Evolutionary conservation across 2,329 filamentous ascomycete species (phyloP).

Genomic region (Pestalotiopsis sp.): DNA sequence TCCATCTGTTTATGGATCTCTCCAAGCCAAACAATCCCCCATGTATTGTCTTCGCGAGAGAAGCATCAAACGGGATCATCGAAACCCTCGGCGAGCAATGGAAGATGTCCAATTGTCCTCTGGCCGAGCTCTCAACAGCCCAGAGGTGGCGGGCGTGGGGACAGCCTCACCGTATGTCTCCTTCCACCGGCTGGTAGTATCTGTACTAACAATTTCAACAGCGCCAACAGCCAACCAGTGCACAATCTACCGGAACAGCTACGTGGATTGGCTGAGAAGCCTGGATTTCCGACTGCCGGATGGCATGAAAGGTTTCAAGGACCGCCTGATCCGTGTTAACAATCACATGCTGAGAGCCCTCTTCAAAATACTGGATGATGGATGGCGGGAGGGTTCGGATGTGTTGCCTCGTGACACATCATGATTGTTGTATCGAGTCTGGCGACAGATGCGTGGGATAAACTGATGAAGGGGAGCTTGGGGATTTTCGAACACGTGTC

Average conservation of each 20-base stretch:
- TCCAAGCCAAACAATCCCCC: constrained; percentile 4
- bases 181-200: too few relatives aligned
- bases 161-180: too few relatives aligned
- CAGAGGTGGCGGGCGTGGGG: too few relatives aligned
- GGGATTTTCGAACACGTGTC: too few relatives aligned
- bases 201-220: too few relatives aligned
- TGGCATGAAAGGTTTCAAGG: not conserved
- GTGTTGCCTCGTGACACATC: too few relatives aligned
- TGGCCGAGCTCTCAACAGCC: not conserved
- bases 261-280: too few relatives aligned
- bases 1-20: constrained; percentile 15
- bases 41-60: constrained; percentile 11
- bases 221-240: not conserved
- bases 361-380: not conserved
- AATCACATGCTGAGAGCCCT: not conserved
- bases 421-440: too few relatives aligned
- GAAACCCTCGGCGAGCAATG: not conserved
- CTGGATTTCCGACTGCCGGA: not conserved
- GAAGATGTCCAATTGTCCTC: not conserved
- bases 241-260: not conserved
- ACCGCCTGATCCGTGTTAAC: not conserved
- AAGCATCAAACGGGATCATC: not conserved
- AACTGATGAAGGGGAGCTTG: too few relatives aligned
- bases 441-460: too few relatives aligned
- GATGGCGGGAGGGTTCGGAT: not conserved